Percentiles rank a stretch among this genome's conserved stretches.
Conservation (phyloP, 768 basidiomycete species). For the Piloderma croceum region DNA sequence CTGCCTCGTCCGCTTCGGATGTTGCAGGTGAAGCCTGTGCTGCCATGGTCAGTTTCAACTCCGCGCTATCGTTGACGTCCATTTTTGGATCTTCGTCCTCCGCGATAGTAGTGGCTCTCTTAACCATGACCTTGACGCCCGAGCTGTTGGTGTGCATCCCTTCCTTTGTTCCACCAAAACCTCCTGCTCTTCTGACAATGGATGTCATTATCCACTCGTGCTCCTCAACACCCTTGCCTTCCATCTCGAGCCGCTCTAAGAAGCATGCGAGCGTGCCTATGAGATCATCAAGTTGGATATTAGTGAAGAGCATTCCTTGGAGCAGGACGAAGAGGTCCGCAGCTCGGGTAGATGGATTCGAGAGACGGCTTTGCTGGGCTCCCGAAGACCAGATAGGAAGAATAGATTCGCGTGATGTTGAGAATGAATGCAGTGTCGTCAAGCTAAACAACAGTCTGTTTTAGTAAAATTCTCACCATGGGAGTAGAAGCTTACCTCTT, state of each 20-base stretch:
- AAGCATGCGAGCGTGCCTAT: constrained; percentile 74
- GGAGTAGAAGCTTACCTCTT: constrained; percentile 64
- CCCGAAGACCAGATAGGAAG: constrained; percentile 81
- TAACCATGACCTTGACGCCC: constrained; percentile 47
- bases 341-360: constrained; percentile 65
- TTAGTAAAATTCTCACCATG: constrained; percentile 5
- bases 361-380: constrained; percentile 60
- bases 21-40: too few relatives aligned
- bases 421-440: constrained; percentile 82
- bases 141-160: constrained; percentile 32
- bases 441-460: constrained; percentile 46
- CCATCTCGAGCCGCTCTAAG: constrained; percentile 79
- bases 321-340: constrained; percentile 85
- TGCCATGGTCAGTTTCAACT: too few relatives aligned
- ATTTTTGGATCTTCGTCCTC: constrained; percentile 39
- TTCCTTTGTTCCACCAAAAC: constrained; percentile 48
- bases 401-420: constrained; percentile 84
- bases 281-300: constrained; percentile 92
- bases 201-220: constrained; percentile 98
- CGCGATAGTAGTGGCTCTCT: constrained; percentile 30
- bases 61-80: constrained; percentile 61
- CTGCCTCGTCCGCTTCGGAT: constrained; percentile 24
- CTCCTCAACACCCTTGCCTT: constrained; percentile 60
- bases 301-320: constrained; percentile 97
- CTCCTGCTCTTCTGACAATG: constrained; percentile 58